phyloP scores from a whole-genome alignment of 805 yeast species.

The Ogataea allantospora region DNA sequence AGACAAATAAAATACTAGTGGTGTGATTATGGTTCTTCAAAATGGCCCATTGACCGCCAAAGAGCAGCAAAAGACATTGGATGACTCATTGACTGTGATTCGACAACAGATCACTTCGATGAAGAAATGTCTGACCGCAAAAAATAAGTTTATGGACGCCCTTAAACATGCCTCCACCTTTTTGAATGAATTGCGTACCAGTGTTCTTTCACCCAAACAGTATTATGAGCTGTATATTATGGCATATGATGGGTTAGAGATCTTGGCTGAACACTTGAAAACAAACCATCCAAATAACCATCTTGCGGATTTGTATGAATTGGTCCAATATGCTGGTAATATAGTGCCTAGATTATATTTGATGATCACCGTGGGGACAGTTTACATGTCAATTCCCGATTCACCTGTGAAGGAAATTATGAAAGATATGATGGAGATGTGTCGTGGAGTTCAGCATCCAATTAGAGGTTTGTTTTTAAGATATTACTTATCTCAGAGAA shows the following conservation, averaged over 20 bases:
- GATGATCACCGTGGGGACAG: slow-evolving; percentile 94
- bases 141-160: slow-evolving; percentile 78
- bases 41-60: slow-evolving; percentile 18
- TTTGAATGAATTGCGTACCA: slow-evolving; percentile 77
- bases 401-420: slow-evolving; percentile 83
- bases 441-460: slow-evolving; percentile 95
- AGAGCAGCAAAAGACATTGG: slow-evolving; percentile 35
- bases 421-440: slow-evolving; percentile 97
- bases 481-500: slow-evolving; percentile 82
- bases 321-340: slow-evolving; percentile 94
- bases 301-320: slow-evolving; percentile 85
- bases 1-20: slow-evolving; percentile 3
- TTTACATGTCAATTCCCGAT: slow-evolving; percentile 72
- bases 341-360: slow-evolving; percentile 87
- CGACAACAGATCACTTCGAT: slow-evolving; percentile 70
- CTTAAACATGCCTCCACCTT: slow-evolving; percentile 82
- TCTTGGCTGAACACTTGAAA: slow-evolving; percentile 60
- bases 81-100: slow-evolving; percentile 50
- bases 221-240: slow-evolving; percentile 89
- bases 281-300: slow-evolving; percentile 69
- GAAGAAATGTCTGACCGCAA: slow-evolving; percentile 67
- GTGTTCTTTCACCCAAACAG: slow-evolving; percentile 77
- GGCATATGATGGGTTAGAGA: slow-evolving; percentile 77
- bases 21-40: slow-evolving; percentile 15
- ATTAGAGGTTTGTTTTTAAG: slow-evolving; percentile 86